Conservation (phyloP, 1,139 yeast species). For the Arxiozyma heterogenica region DNA sequence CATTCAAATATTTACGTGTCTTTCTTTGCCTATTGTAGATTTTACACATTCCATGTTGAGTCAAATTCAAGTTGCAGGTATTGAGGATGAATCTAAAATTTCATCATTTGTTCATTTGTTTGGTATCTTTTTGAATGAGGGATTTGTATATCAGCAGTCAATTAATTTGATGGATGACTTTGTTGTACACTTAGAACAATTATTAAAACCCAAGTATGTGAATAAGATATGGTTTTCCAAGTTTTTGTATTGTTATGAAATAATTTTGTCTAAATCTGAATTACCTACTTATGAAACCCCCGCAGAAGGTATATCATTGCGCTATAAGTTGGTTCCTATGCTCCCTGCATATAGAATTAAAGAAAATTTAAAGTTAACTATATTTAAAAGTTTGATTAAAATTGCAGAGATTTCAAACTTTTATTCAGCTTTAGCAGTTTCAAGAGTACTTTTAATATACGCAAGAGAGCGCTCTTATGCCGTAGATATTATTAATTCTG, state of each 20-base stretch:
- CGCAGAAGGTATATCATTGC: constrained; percentile 21
- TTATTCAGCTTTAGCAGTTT: constrained; percentile 42
- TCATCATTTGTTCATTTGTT: constrained; percentile 42
- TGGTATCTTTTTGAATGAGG: constrained; percentile 37
- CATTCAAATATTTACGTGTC: constrained; percentile 23
- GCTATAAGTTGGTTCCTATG: constrained; percentile 15
- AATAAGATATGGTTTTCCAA: constrained; percentile 44
- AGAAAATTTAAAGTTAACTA: constrained; percentile 26
- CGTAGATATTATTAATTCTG: constrained; percentile 37
- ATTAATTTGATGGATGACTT: constrained; percentile 32
- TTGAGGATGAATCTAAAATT: constrained; percentile 29
- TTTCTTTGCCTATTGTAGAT: constrained; percentile 19
- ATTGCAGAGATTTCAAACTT: constrained; percentile 37
- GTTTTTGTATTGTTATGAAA: constrained; percentile 43
- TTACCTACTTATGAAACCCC: constrained; percentile 34
- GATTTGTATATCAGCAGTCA: constrained; percentile 23
- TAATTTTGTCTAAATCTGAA: constrained; percentile 38
- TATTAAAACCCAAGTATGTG: constrained; percentile 33
- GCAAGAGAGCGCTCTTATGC: constrained; percentile 40
- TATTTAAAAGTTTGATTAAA: constrained; percentile 39
- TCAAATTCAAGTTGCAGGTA: constrained; percentile 32
- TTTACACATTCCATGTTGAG: constrained; percentile 31
- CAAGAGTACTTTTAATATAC: constrained; percentile 45
- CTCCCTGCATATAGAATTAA: constrained; percentile 29
- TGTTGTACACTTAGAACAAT: constrained; percentile 33